These are phyloP conservation scores for Nemania sp. DNA, from an alignment of 2,329 filamentous ascomycete genomes.

Conservation along the genomic window DNA sequence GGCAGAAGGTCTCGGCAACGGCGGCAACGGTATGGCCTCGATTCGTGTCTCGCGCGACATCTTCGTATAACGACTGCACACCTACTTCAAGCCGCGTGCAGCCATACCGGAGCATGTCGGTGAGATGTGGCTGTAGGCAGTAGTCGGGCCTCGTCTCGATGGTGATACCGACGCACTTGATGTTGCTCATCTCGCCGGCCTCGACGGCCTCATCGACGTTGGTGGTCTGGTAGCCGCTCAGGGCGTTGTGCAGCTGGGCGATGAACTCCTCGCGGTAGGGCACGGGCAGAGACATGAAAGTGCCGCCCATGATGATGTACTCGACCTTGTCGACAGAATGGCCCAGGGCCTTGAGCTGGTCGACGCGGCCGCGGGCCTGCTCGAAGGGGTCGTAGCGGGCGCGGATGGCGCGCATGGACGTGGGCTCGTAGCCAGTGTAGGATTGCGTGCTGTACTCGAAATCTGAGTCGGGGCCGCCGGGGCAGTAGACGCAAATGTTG, in stretches of 20 bases:
- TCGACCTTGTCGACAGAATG: conserved; percentile 99
- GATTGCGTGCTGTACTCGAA: conserved; percentile 99
- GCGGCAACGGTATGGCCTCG: conserved; percentile 93
- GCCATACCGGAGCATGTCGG: conserved; percentile 95
- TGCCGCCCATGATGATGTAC: conserved; percentile 99
- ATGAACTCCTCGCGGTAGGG: conserved; percentile 93
- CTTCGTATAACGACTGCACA: conserved; percentile 95
- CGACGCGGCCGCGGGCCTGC: conserved; percentile 91
- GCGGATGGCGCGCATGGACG: conserved; percentile 96
- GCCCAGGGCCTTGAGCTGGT: conserved; percentile 92
- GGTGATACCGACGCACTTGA: conserved; percentile 97
- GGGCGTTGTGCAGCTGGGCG: conserved; percentile 91
- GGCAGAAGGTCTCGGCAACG: conserved; percentile 93
- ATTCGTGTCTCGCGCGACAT: conserved; percentile 97
- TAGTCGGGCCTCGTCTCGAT: conserved; percentile 98
- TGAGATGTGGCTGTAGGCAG: conserved; percentile 92
- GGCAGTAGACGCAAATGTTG: conserved; percentile 99
- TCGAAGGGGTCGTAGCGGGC: conserved; percentile 98
- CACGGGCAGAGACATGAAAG: conserved; percentile 94
- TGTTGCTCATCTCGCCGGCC: conserved; percentile 93
- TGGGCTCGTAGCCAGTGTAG: conserved; percentile 97
- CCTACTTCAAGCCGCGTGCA: conserved; percentile 94
- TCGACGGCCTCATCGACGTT: conserved; percentile 95
- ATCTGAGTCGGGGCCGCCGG: conserved; percentile 94
- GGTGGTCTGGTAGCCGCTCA: conserved; percentile 92